These are phyloP conservation scores for Diaporthe destruens DNA, from an alignment of 2,329 filamentous ascomycete genomes.

Conservation along the genomic window DNA sequence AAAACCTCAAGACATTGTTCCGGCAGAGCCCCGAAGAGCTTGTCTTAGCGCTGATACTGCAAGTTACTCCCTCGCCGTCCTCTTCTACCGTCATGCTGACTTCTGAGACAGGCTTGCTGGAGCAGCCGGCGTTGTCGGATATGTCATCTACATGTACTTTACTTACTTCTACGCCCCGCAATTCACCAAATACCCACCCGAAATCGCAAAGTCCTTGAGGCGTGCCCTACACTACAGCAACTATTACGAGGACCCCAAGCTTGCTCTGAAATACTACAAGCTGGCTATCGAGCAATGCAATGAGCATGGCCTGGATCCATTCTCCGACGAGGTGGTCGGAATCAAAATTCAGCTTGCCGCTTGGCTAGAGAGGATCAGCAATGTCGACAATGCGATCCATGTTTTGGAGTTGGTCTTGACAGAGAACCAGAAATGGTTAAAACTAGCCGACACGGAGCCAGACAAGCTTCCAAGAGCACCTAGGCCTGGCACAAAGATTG, in stretches of 20 bases:
- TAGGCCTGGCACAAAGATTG: constrained; percentile 42
- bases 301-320: constrained; percentile 84
- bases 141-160: constrained; percentile 62
- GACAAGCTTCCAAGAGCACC: constrained; percentile 47
- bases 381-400: constrained; percentile 77
- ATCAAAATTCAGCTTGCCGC: constrained; percentile 85
- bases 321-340: constrained; percentile 90
- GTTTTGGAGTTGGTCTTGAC: constrained; percentile 81
- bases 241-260: constrained; percentile 77
- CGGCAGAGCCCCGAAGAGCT: constrained; percentile 60
- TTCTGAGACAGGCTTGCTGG: constrained; percentile 51
- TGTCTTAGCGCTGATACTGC: constrained; percentile 57
- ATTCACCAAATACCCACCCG: constrained; percentile 73
- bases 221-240: constrained; percentile 90
- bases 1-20: constrained; percentile 54
- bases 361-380: constrained; percentile 82
- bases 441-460: constrained; percentile 62
- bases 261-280: constrained; percentile 86
- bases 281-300: constrained; percentile 80
- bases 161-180: constrained; percentile 67
- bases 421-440: constrained; percentile 76
- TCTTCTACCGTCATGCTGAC: constrained; percentile 49
- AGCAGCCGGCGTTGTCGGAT: constrained; percentile 51
- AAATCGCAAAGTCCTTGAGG: constrained; percentile 82
- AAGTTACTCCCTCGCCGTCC: constrained; percentile 45